Evolutionary conservation across 2,329 filamentous ascomycete genomes (phyloP), one percentile per base, ranked within the genome.

Genomic region (Gaeumannomyces sp.): DNA sequence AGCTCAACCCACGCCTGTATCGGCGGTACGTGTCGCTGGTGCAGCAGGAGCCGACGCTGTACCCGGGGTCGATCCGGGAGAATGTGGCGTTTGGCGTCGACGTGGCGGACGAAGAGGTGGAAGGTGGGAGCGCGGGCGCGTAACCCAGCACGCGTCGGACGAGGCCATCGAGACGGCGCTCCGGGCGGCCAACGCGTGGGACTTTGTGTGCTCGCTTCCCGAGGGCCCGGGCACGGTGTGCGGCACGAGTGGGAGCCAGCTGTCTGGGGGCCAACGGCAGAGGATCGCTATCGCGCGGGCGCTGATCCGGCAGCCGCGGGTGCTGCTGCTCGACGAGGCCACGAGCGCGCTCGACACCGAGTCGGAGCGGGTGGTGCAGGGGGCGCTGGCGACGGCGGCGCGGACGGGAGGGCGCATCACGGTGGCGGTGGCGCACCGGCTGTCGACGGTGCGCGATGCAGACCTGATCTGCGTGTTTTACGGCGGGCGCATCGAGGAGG

Each of bases 251-350:
- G 85, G 85, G 1, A 81, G 83, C 59, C 84, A 85, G 68, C 74
- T 88, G 1, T 85, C 82, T 35, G 85, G 85, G 29, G 85, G 85
- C 7, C 85, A 88, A 69, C 77, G 84, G 29, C 85, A 88, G 71
- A 80, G 83, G 14, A 76, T 86, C 28, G 83, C 84, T 0, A 87
- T 88, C 66, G 85, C 85, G 3, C 79, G 85, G 33, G 83, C 82
- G 58, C 85, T 88, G 65, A 76, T 87, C 60, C 81, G 82, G 56
- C 75, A 84, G 60, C 84, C 85, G 0, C 74, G 76, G 0, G 83
- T 88, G 59, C 75, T 88, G 2, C 80, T 88, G 27, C 73, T 88
- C 3, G 85, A 88, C 67, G 85, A 88, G 73, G 85, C 85, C 1
- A 88, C 85, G 0, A 63, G 60, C 28, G 65, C 65, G 31, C 73